phyloP scores from a whole-genome alignment of 805 yeast genomes.

The Yarrowia deformans region DNA sequence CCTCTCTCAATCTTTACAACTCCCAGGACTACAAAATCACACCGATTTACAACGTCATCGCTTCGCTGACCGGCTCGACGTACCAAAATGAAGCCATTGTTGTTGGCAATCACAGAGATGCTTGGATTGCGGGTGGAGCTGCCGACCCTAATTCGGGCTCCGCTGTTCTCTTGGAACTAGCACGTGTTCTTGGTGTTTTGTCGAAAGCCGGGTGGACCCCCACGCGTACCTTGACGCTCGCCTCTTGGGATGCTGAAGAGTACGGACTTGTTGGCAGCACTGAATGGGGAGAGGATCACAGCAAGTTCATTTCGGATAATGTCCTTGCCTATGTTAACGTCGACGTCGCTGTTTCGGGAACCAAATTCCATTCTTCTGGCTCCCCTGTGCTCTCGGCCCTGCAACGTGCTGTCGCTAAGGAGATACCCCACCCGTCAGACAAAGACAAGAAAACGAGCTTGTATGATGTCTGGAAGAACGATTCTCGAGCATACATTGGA shows the following conservation, averaged over 20 bases:
- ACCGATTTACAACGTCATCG: slow-evolving; percentile 70
- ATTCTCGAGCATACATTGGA: slow-evolving; percentile 51
- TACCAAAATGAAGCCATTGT: slow-evolving; percentile 61
- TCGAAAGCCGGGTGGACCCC: slow-evolving; percentile 72
- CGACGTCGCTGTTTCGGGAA: slow-evolving; percentile 71
- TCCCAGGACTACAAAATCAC: slow-evolving; percentile 67
- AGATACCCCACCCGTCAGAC: slow-evolving; percentile 57
- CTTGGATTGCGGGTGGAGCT: slow-evolving; percentile 82
- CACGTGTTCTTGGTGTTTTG: slow-evolving; percentile 63
- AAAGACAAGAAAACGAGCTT: slow-evolving; percentile 45
- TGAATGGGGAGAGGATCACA: slow-evolving; percentile 73
- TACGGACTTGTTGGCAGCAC: slow-evolving; percentile 77
- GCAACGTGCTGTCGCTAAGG: slow-evolving; percentile 56
- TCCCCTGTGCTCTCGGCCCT: slow-evolving; percentile 66
- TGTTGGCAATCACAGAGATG: slow-evolving; percentile 79
- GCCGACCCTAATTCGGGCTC: slow-evolving; percentile 82
- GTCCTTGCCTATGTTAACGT: slow-evolving; percentile 73
- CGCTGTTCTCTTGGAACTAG: slow-evolving; percentile 68
- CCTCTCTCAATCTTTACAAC: slow-evolving; percentile 62
- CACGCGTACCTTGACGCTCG: slow-evolving; percentile 68
- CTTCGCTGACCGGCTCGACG: slow-evolving; percentile 62
- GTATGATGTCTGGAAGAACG: slow-evolving; percentile 50
- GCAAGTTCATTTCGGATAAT: slow-evolving; percentile 55
- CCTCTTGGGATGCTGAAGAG: slow-evolving; percentile 85
- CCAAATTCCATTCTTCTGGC: slow-evolving; percentile 58